Conservation (phyloP, 1,139 yeast genomes). For the Diutina sp. region DNA sequence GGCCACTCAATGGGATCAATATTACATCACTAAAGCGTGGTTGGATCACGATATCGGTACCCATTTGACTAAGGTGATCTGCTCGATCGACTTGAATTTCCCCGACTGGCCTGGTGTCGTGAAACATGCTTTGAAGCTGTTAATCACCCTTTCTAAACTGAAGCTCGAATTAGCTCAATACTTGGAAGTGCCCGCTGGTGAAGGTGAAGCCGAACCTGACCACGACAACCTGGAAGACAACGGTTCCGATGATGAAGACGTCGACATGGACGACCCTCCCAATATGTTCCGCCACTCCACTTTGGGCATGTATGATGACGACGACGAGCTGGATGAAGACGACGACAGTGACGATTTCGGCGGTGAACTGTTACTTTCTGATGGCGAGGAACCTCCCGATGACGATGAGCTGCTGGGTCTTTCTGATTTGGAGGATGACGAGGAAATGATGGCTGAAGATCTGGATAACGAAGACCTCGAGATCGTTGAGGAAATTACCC, state of each 20-base stretch:
- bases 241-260: slow-evolving; percentile 37
- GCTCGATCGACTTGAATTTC: slow-evolving; percentile 57
- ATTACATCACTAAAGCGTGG: slow-evolving; percentile 47
- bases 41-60: slow-evolving; percentile 54
- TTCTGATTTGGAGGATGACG: slow-evolving; percentile 12
- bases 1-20: slow-evolving; percentile 44
- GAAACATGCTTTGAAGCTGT: slow-evolving; percentile 43
- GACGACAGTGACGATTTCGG: slow-evolving; percentile 16
- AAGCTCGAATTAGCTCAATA: slow-evolving; percentile 46
- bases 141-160: slow-evolving; percentile 49
- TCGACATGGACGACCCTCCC: slow-evolving; percentile 45
- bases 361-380: slow-evolving; percentile 19
- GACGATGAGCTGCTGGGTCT: slow-evolving; percentile 3
- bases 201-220: slow-evolving; percentile 13
- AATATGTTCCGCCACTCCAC: slow-evolving; percentile 82
- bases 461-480: slow-evolving; percentile 7
- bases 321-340: slow-evolving; percentile 52
- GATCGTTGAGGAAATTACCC: slow-evolving; percentile 6
- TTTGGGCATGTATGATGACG: slow-evolving; percentile 87
- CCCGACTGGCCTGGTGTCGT: slow-evolving; percentile 53
- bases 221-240: slow-evolving; percentile 9
- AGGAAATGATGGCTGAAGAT: slow-evolving; percentile 14
- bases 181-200: slow-evolving; percentile 36
- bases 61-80: slow-evolving; percentile 42
- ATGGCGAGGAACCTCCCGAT: slow-evolving; percentile 16